Evolutionary conservation across 345 rosid species (phyloP).

Genomic region (Nasturtium officinale): DNA sequence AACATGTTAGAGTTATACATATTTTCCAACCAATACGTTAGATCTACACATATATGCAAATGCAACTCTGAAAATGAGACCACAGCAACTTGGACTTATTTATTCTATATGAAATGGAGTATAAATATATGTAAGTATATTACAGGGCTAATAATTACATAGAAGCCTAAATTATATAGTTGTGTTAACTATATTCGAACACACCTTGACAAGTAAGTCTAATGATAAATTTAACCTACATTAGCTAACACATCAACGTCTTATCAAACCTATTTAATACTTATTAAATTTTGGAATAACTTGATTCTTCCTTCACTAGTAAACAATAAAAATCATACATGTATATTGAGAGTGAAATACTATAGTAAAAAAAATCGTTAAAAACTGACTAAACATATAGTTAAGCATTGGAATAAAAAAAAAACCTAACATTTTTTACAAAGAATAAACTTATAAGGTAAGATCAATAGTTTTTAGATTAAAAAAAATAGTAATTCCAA

Average conservation of each 20-base stretch:
- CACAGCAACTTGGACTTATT: conserved; percentile 30
- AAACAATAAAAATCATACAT: background rate
- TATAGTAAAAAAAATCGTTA: background rate
- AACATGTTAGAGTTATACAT: conserved; percentile 23
- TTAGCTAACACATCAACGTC: conserved; percentile 36
- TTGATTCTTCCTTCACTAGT: conserved; percentile 4
- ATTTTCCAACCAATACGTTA: conserved; percentile 32
- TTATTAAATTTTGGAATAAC: background rate
- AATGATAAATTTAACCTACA: conserved; percentile 24
- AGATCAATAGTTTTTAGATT: background rate
- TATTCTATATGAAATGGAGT: background rate
- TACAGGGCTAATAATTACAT: background rate
- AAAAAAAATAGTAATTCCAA: background rate
- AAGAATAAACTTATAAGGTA: background rate
- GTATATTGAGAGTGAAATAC: background rate
- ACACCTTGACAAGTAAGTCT: conserved; percentile 12
- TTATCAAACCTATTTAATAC: conserved; percentile 14
- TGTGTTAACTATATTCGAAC: conserved; percentile 20
- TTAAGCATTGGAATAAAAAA: background rate
- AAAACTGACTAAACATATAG: background rate
- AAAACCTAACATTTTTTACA: background rate
- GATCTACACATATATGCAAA: conserved; percentile 6
- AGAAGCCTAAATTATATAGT: background rate
- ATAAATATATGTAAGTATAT: background rate
- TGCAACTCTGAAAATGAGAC: conserved; percentile 32